Evolutionary conservation across 305 asterid genomes (phyloP), one percentile per base, ranked within the genome.

Genomic region (Fraxinus nigra): DNA sequence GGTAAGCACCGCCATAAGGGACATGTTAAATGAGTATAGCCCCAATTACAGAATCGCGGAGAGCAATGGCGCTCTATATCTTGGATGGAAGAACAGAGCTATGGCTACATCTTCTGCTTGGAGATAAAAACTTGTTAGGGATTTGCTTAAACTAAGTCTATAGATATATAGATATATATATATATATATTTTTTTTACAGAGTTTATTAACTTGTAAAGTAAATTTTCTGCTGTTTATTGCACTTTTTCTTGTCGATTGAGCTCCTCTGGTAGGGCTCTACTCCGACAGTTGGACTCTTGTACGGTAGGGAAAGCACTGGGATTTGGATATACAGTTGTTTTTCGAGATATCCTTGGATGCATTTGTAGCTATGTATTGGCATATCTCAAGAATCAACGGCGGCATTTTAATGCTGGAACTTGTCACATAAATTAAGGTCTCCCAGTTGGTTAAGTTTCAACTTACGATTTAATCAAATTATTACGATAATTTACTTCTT

Each of bases 51-150:
- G 90, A 38, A 65, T 86, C 48, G 90, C 80, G 2, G 95, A 91
- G 59, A 83, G 82, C 20, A 79, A 92, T 40, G 97, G 97, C 3
- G 95, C 93, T 0, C 74, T 95, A 78, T 93, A 82, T 84, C 97
- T 95, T 32, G 97, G 97, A 74, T 93, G 97, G 97, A 95, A 93
- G 88, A 90, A 85, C 83, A 88, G 97, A 82, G 88, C 90, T 65
- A 81, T 93, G 28, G 85, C 94, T 38, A 88, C 98, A 26, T 79
- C 81, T 82, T 94, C 97, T 22, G 98, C 97, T 0, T 95, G 98
- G 98, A 92, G 91, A 84, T 94, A 81, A 84, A 79, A 8, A 14
- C 18, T 43, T 22, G 16, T 6, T 54, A 51, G 46, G 51, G 14
- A 37, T n/a, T 34, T 26, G 34, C 73, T 65, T 65, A 14, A 65